These are phyloP conservation scores for Ceratocystis lukuohia DNA, from an alignment of 2,329 filamentous ascomycete species.

Conservation along the genomic window DNA sequence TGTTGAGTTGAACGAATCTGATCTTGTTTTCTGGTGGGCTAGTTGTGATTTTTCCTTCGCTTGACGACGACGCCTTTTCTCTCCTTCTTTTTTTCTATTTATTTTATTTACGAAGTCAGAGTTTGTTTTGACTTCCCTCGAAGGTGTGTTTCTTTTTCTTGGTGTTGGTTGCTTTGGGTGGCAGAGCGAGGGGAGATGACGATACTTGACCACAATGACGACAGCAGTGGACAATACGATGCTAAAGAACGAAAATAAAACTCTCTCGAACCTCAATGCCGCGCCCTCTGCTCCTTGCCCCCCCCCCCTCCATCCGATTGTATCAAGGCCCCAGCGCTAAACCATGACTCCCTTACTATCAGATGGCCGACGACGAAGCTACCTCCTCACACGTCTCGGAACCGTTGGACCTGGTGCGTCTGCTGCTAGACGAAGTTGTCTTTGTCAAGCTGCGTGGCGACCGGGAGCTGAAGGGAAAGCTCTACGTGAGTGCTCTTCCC, in stretches of 20 bases:
- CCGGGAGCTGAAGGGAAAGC: slow-evolving; percentile 82
- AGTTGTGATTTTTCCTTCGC: neutral
- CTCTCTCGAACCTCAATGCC: neutral
- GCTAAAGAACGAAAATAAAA: neutral
- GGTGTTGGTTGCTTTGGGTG: neutral
- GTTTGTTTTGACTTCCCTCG: neutral
- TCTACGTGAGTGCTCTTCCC: slow-evolving; percentile 55
- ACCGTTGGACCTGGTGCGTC: slow-evolving; percentile 86
- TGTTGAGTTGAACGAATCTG: neutral
- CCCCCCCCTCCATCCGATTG: neutral
- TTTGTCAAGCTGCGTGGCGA: slow-evolving; percentile 96
- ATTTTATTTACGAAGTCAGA: neutral
- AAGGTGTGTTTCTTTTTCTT: slow-evolving; percentile 1
- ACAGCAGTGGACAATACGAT: neutral
- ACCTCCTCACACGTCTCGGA: slow-evolving; percentile 55
- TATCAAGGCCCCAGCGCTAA: neutral
- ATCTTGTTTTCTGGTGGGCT: neutral
- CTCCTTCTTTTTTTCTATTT: neutral
- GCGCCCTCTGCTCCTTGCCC: neutral
- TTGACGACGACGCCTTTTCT: neutral
- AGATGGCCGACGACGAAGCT: slow-evolving; percentile 71
- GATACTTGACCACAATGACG: neutral
- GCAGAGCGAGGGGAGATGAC: neutral
- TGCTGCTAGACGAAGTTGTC: slow-evolving; percentile 88
- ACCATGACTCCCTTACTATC: neutral